Base-by-base conservation (phyloP, 202 grass and related monocot genomes). In the Miscanthus sacchariflorus region DNA sequence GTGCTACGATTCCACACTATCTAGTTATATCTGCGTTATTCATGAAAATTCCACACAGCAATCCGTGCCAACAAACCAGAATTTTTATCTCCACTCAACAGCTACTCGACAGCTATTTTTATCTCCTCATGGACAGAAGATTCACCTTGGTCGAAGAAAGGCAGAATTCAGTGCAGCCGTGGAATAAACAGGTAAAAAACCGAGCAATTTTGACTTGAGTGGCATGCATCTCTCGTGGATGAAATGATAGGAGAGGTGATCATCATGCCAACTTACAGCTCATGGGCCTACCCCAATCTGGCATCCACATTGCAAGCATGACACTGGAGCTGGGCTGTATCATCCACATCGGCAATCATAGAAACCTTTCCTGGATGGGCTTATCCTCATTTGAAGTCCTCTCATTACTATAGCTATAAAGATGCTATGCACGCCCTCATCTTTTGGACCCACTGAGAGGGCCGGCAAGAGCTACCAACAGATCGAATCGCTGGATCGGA, bases 281-380 rank as follows among this genome's bases (percentile, higher is more conserved):
- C 71, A 81, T n/a, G 82, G 71, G 18, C 54, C 38, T 71, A 85
- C 65, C 79, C 70, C 77, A 45, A 82, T 42, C 66, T 61, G 46
- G 33, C 25, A 58, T 45, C 72, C 77, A 82, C 39, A 40, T 40
- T 67, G 66, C 77, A 70, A 64, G 50, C 74, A 85, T 46, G 19
- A 28, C 44, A 74, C 13, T 56, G 45, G 52, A 50, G 49, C 46
- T 33, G 12, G 28, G n/a, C 43, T 74, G 44, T 18, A 2, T 23
- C 61, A 12, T 19, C 23, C 72, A 17, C 44, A 56, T 49, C 12
- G 4, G n/a, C 24, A 67, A 72, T 72, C 72, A 58, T 82, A 71
- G 42, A 78, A 33, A 5, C 44, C 4, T 30, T 72, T 72, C 42
- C 49, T 78, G 66, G 72, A 78, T 28, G 19, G 21, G 21, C 30